phyloP scores from a whole-genome alignment of 1,284 basidiomycete species.

The Chalciporus sp. region DNA sequence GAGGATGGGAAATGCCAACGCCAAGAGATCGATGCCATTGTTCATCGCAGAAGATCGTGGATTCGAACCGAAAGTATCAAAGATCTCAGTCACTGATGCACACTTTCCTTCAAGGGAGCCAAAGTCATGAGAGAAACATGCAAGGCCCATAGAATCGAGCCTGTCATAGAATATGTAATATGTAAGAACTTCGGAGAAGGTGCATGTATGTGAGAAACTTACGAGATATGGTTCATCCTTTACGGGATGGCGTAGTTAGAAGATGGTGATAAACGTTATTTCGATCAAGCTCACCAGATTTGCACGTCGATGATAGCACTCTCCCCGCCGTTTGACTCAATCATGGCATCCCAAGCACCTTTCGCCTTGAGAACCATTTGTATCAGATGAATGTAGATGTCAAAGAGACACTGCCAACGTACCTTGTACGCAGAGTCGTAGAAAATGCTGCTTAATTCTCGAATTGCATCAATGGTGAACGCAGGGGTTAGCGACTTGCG shows the following conservation, averaged over 20 bases:
- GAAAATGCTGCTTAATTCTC: slow-evolving; percentile 38
- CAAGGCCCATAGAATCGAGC: slow-evolving; percentile 38
- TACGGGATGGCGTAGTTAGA: not conserved
- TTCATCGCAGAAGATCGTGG: slow-evolving; percentile 27
- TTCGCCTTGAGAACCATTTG: slow-evolving; percentile 36
- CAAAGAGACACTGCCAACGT: slow-evolving; percentile 13
- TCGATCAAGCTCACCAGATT: slow-evolving; percentile 16
- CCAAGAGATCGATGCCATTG: slow-evolving; percentile 42
- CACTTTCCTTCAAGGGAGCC: slow-evolving; percentile 49
- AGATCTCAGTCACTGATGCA: slow-evolving; percentile 45
- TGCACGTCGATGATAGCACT: slow-evolving; percentile 54
- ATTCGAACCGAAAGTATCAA: slow-evolving; percentile 43
- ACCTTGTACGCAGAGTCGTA: slow-evolving; percentile 51
- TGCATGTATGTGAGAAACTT: slow-evolving; percentile 7
- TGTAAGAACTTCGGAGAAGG: slow-evolving; percentile 19
- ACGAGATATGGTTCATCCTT: slow-evolving; percentile 54
- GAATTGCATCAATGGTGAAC: slow-evolving; percentile 12
- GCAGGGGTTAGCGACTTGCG: slow-evolving; percentile 28
- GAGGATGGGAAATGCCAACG: slow-evolving; percentile 45
- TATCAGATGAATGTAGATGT: not conserved
- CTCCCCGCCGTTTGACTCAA: slow-evolving; percentile 39
- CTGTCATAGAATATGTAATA: slow-evolving; percentile 38
- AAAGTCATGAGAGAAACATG: slow-evolving; percentile 62
- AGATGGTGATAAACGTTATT: slow-evolving; percentile 9
- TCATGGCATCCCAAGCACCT: slow-evolving; percentile 50